Evolutionary conservation across 345 rosid genomes (phyloP).

Genomic region (thale cress (Arabidopsis thaliana)): DNA sequence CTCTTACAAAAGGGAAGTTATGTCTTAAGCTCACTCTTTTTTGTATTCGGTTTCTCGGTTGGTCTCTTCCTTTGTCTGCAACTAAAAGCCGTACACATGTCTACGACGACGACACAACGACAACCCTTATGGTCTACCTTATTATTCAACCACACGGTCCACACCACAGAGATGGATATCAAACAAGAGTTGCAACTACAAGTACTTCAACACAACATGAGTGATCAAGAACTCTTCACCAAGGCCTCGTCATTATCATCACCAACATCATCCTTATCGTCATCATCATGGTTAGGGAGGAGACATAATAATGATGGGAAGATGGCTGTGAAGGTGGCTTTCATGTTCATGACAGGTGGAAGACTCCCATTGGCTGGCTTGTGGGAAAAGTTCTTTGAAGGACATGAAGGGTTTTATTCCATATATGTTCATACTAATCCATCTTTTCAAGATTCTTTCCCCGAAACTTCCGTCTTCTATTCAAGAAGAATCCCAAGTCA

Average conservation of each 20-base stretch:
- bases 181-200: constrained; percentile 13
- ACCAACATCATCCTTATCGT: constrained; percentile 13
- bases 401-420: constrained; percentile 64
- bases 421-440: constrained; percentile 80
- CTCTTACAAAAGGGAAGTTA: constrained; percentile 21
- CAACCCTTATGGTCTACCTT: constrained; percentile 38
- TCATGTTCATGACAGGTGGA: constrained; percentile 74
- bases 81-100: constrained; percentile 41
- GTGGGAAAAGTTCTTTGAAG: constrained; percentile 79
- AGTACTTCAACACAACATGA: constrained; percentile 57
- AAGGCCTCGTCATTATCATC: constrained; percentile 47
- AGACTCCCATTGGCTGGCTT: constrained; percentile 66
- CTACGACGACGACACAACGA: constrained; percentile 20
- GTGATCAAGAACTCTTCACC: constrained; percentile 62
- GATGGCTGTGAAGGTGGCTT: constrained; percentile 62
- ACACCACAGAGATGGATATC: constrained; percentile 23
- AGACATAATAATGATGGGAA: constrained; percentile 35
- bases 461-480: constrained; percentile 57
- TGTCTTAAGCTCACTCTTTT: constrained; percentile 38
- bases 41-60: constrained; percentile 51
- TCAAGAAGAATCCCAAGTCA: constrained; percentile 75
- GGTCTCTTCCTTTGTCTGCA: constrained; percentile 50
- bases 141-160: constrained; percentile 34
- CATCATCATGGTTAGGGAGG: constrained; percentile 41
- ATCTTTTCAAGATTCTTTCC: constrained; percentile 49